Base-by-base conservation (phyloP, 1,139 yeast genomes). In the Debaryomycetaceae sp. region DNA sequence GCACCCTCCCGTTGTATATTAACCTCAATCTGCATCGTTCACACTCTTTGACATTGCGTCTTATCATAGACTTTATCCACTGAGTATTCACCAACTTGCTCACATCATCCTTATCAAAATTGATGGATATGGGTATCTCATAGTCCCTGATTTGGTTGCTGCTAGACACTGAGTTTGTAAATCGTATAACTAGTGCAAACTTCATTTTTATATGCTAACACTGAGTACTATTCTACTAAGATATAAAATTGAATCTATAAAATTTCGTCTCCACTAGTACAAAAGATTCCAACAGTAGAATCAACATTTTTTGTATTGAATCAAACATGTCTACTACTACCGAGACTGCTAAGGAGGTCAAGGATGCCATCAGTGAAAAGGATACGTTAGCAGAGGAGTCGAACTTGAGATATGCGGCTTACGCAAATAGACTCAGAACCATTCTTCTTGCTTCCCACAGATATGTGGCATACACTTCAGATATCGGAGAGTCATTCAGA, bases 401-500 rank as follows among this genome's bases (percentile, higher is more conserved):
- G 9, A 68, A 67, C 41, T 61, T 85, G 40, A 81, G 95, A 73
- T 87, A 87, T 57, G 89, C 95, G 4, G 95, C 93, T 14, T 87
- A 87, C 59, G 90, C 91, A 50, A 83, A 84, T 58, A 68, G 95
- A 56, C 60, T 85, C 43, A 72, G 90, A 62, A 82, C 88, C 31
- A 83, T 87, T 50, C 70, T 86, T 45, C 58, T 75, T 44, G 90
- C 95, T 6, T 80, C 91, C n/a, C 93, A 85, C 58, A 68, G 96
- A 54, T 87, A 87, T 58, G 88, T 87, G 24, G 96, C 96, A 2
- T 87, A 87, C 63, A 87, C 95, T 6, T 85, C 93, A 0, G 96
- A 87, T 59, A 82, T 87, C 51, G 96, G 96, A 23, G 96, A 87
- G 60, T 85, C 93, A n/a, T 87, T 87, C 65, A 75, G 96, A 45